Evolutionary conservation across 2,329 filamentous ascomycete species (phyloP).

Genomic region (Sarocladiaceae sp.): DNA sequence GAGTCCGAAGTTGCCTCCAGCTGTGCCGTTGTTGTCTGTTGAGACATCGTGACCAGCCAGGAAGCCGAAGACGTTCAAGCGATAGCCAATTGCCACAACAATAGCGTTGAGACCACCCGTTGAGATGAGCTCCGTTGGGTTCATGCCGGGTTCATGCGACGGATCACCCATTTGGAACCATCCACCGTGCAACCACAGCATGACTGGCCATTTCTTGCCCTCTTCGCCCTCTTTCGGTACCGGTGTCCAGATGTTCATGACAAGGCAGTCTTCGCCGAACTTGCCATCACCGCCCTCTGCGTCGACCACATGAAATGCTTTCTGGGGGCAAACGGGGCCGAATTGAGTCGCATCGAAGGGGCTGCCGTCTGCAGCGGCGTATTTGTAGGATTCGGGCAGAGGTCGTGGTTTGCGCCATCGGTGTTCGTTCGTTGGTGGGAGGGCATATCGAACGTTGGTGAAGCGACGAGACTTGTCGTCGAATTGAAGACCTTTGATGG

Average conservation of each 20-base stretch:
- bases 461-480: slow-evolving; percentile 30
- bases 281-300: slow-evolving; percentile 19
- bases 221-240: slow-evolving; percentile 16
- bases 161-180: slow-evolving; percentile 44
- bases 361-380: slow-evolving; percentile 17
- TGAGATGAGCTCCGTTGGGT: slow-evolving; percentile 38
- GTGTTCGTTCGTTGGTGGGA: slow-evolving; percentile 29
- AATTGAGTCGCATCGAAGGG: slow-evolving; percentile 32
- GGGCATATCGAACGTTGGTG: slow-evolving; percentile 33
- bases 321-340: slow-evolving; percentile 34
- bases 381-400: slow-evolving; percentile 23
- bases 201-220: slow-evolving; percentile 24
- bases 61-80: slow-evolving; percentile 42
- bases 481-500: slow-evolving; percentile 28
- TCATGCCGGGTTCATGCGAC: slow-evolving; percentile 34
- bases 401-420: slow-evolving; percentile 34
- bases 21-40: slow-evolving; percentile 15
- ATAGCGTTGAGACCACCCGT: slow-evolving; percentile 31
- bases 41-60: slow-evolving; percentile 34
- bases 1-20: slow-evolving; percentile 34
- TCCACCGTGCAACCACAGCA: slow-evolving; percentile 37
- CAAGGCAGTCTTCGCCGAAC: slow-evolving; percentile 40
- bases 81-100: slow-evolving; percentile 42
- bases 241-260: slow-evolving; percentile 43
- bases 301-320: slow-evolving; percentile 23